Percentiles rank a stretch among this genome's conserved stretches.
phyloP scores from a whole-genome alignment of 768 basidiomycete genomes.

The Saitozyma podzolica region DNA sequence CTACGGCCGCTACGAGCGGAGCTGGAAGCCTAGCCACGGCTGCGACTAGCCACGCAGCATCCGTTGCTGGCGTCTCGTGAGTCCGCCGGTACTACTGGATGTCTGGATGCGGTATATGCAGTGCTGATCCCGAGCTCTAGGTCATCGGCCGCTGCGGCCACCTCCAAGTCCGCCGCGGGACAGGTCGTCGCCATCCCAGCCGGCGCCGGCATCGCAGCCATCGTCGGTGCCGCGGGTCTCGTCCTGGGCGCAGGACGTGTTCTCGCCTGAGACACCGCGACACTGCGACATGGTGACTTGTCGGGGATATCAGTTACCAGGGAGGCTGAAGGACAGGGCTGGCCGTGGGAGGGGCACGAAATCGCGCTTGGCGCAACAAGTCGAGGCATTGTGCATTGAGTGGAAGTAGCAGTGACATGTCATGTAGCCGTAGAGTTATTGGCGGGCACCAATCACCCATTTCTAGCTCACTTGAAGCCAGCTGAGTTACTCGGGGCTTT shows the following conservation, averaged over 20 bases:
- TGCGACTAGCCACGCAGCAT: neutral
- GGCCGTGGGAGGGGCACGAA: too few species aligned
- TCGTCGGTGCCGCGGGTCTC: conserved; percentile 20
- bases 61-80: conserved; percentile 4
- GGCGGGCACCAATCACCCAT: too few species aligned
- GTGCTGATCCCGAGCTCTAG: neutral
- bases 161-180: conserved; percentile 11
- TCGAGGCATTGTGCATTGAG: neutral
- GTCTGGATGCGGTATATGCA: too few species aligned
- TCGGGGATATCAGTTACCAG: neutral
- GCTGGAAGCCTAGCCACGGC: neutral
- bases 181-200: conserved; percentile 7
- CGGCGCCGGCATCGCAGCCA: conserved; percentile 7
- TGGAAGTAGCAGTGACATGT: neutral
- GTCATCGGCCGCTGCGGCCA: conserved; percentile 1
- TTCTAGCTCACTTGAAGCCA: too few species aligned
- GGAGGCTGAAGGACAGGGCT: neutral
- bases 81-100: too few species aligned
- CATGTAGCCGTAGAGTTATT: neutral
- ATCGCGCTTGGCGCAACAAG: neutral
- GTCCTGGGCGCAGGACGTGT: conserved; percentile 20
- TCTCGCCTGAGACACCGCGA: conserved; percentile 10
- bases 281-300: neutral
- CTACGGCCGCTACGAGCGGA: neutral
- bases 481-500: too few species aligned